phyloP scores from a whole-genome alignment of 2,329 filamentous ascomycete genomes.

The Colletotrichum theobromicola region DNA sequence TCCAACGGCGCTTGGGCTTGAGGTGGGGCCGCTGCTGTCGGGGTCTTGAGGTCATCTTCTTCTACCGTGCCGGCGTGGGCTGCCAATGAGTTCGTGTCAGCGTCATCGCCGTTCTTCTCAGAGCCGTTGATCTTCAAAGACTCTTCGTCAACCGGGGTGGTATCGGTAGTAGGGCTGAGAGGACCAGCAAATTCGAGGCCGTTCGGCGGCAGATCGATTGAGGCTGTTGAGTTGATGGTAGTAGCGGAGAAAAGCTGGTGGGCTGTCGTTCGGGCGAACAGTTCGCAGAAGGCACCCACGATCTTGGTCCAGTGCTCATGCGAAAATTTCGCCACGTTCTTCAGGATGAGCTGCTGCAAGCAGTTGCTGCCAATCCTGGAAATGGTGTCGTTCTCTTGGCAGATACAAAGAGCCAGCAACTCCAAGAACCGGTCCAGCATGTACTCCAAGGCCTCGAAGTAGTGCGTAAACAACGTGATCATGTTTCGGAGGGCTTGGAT shows the following conservation, averaged over 20 bases:
- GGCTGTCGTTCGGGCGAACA: slow-evolving; percentile 94
- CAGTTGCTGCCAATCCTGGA: slow-evolving; percentile 98
- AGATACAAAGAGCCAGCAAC: slow-evolving; percentile 93
- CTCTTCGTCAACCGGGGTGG: slow-evolving; percentile 52
- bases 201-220: slow-evolving; percentile 56
- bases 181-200: slow-evolving; percentile 56
- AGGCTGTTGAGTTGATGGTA: slow-evolving; percentile 58
- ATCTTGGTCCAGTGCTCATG: slow-evolving; percentile 91
- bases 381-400: slow-evolving; percentile 98
- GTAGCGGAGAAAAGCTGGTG: slow-evolving; percentile 93
- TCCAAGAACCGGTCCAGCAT: slow-evolving; percentile 99
- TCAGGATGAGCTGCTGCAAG: slow-evolving; percentile 91
- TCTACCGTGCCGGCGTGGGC: slow-evolving; percentile 31
- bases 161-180: slow-evolving; percentile 45
- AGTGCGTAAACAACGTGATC: slow-evolving; percentile 98
- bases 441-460: slow-evolving; percentile 93
- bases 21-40: slow-evolving; percentile 29
- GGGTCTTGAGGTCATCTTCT: slow-evolving; percentile 39
- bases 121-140: slow-evolving; percentile 66
- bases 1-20: slow-evolving; percentile 65
- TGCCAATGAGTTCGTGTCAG: slow-evolving; percentile 33
- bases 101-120: slow-evolving; percentile 43
- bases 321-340: slow-evolving; percentile 93
- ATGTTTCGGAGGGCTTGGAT: slow-evolving; percentile 98
- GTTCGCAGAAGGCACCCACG: slow-evolving; percentile 91